Evolutionary conservation across 768 basidiomycete genomes (phyloP).

Genomic region (Naganishia onofrii): DNA sequence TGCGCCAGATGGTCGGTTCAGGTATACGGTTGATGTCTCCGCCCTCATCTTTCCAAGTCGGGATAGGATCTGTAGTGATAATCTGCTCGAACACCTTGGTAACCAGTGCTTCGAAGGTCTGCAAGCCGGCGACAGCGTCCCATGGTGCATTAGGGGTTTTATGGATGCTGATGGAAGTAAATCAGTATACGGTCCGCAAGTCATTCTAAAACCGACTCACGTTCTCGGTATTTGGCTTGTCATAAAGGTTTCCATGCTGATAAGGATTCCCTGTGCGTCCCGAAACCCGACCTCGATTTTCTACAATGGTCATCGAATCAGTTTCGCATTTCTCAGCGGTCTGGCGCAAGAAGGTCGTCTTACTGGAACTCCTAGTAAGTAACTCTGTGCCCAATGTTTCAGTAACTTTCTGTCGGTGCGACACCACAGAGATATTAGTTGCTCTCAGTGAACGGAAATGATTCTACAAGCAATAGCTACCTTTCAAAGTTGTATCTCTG

Average conservation of each 20-base stretch:
- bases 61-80: constrained; percentile 42
- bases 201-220: constrained; percentile 33
- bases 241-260: constrained; percentile 39
- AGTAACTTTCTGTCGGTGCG: constrained; percentile 45
- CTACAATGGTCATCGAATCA: constrained; percentile 28
- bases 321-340: background rate
- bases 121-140: constrained; percentile 38
- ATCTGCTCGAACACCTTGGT: constrained; percentile 37
- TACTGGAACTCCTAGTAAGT: constrained; percentile 50
- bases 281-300: constrained; percentile 50
- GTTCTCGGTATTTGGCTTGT: constrained; percentile 46
- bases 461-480: constrained; percentile 30
- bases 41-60: background rate
- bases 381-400: constrained; percentile 54
- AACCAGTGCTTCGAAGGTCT: constrained; percentile 42
- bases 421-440: background rate
- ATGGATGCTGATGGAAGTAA: background rate
- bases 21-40: constrained; percentile 32
- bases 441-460: background rate
- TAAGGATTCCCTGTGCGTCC: constrained; percentile 43
- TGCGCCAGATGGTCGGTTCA: constrained; percentile 42
- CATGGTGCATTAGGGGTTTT: constrained; percentile 39
- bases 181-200: background rate
- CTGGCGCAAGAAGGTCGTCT: background rate
- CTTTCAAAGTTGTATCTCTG: constrained; percentile 49